A percentile compares a stretch with the other conserved stretches of the same genome.
Evolutionary conservation across 352 stramenopile species (phyloP).

Genomic region (Phytophthora cajani): DNA sequence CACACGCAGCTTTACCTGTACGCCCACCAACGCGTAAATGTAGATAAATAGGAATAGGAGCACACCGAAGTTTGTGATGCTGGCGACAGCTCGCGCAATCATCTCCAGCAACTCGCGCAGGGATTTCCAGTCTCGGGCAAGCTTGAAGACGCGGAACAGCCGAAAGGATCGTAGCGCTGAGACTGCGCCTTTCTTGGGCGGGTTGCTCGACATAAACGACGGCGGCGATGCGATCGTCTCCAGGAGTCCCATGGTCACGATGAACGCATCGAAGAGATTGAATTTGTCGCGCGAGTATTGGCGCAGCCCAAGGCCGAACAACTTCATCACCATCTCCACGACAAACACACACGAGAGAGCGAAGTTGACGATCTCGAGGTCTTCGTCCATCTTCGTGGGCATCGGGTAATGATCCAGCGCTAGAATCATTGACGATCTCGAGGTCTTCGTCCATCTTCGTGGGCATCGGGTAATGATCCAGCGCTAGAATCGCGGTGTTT

Average conservation of each 20-base stretch:
- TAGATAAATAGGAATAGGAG: constrained; percentile 96
- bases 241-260: constrained; percentile 81
- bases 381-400: constrained; percentile 45
- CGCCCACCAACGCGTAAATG: constrained; percentile 92
- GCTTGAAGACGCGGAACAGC: constrained; percentile 94
- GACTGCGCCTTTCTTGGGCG: constrained; percentile 63
- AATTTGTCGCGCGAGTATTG: constrained; percentile 83
- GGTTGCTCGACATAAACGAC: constrained; percentile 69
- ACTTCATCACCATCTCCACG: constrained; percentile 82
- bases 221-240: constrained; percentile 74
- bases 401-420: constrained; percentile 87
- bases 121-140: constrained; percentile 92
- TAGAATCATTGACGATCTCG: constrained; percentile 83
- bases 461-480: constrained; percentile 87
- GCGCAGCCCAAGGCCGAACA: constrained; percentile 77
- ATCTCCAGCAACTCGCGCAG: constrained; percentile 92
- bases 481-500: constrained; percentile 84
- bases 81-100: constrained; percentile 91
- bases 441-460: constrained; percentile 53
- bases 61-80: constrained; percentile 94
- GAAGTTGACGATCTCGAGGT: constrained; percentile 86
- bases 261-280: constrained; percentile 88
- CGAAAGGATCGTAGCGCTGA: constrained; percentile 91
- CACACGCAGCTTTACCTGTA: constrained; percentile 61
- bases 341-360: constrained; percentile 78